A percentile compares a stretch with the other conserved stretches of the same genome.
Evolutionary conservation across 2,329 filamentous ascomycete genomes (phyloP).

Genomic region (Huntiella bhutanensis): DNA sequence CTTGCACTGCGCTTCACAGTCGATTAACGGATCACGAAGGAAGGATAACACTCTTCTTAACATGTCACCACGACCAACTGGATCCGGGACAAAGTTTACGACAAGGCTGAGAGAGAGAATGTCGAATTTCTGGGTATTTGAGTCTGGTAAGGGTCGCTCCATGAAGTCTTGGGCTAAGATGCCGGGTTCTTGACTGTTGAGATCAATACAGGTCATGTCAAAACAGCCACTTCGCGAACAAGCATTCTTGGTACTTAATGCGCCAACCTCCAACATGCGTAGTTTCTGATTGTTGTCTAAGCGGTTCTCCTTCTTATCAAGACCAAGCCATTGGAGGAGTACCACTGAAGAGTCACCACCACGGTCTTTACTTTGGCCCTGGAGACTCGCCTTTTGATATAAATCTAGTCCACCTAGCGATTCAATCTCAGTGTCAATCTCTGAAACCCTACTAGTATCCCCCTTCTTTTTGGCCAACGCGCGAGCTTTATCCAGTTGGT

Average conservation of each 20-base stretch:
- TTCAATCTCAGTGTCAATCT: constrained; percentile 33
- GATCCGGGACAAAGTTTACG: constrained; percentile 79
- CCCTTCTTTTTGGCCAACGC: constrained; percentile 35
- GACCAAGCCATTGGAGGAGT: constrained; percentile 41
- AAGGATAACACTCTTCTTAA: constrained; percentile 57
- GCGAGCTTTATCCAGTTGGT: constrained; percentile 44
- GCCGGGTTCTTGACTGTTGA: constrained; percentile 65
- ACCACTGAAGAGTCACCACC: constrained; percentile 48
- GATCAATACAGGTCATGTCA: constrained; percentile 65
- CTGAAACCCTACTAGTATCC: constrained; percentile 27
- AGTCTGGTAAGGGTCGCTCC: constrained; percentile 53
- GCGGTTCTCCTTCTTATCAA: constrained; percentile 12
- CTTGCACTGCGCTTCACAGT: constrained; percentile 10
- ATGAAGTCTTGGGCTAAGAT: constrained; percentile 91
- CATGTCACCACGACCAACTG: constrained; percentile 64
- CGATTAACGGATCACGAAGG: constrained; percentile 25
- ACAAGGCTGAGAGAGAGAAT: constrained; percentile 84
- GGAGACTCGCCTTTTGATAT: constrained; percentile 50
- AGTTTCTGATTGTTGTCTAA: constrained; percentile 19
- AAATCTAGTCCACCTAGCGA: constrained; percentile 40
- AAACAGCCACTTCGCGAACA: constrained; percentile 58
- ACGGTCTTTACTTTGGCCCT: constrained; percentile 44
- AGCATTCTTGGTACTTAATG: constrained; percentile 66
- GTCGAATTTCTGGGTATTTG: constrained; percentile 52
- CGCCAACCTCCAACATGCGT: constrained; percentile 72